These are phyloP conservation scores for Nannizzia gypsea DNA, from an alignment of 2,329 filamentous ascomycete species.

Conservation along the genomic window DNA sequence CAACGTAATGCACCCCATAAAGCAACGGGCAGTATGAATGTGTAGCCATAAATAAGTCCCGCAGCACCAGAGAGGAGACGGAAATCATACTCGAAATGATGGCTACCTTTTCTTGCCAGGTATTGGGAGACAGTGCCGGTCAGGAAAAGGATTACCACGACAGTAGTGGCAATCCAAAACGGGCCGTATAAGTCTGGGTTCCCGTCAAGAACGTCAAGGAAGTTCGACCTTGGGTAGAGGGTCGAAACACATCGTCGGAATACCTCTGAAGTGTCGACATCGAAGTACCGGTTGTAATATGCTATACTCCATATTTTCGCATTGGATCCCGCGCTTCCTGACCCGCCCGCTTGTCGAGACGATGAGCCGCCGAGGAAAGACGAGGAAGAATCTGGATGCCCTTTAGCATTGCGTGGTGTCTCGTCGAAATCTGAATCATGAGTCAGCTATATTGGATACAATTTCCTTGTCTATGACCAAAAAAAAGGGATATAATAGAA, in stretches of 20 bases:
- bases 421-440: conserved; percentile 53
- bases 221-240: conserved; percentile 85
- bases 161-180: conserved; percentile 97
- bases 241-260: conserved; percentile 75
- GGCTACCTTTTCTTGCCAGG: conserved; percentile 53
- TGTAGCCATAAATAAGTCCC: conserved; percentile 92
- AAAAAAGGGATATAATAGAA: not conserved
- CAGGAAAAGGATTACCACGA: conserved; percentile 87
- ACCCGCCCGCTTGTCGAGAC: conserved; percentile 29
- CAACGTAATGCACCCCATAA: conserved; percentile 85
- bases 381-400: conserved; percentile 37
- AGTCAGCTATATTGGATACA: not conserved
- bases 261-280: conserved; percentile 88
- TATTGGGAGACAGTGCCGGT: conserved; percentile 94
- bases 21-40: conserved; percentile 67
- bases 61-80: conserved; percentile 76
- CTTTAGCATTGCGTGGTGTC: conserved; percentile 40
- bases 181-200: conserved; percentile 95
- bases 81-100: conserved; percentile 85
- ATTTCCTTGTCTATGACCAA: not conserved
- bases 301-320: conserved; percentile 82
- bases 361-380: conserved; percentile 38
- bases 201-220: conserved; percentile 91
- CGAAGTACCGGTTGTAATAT: conserved; percentile 97
- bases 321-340: conserved; percentile 48